Evolutionary conservation across 305 asterid genomes (phyloP).

Genomic region (Nicotiana rustica): DNA sequence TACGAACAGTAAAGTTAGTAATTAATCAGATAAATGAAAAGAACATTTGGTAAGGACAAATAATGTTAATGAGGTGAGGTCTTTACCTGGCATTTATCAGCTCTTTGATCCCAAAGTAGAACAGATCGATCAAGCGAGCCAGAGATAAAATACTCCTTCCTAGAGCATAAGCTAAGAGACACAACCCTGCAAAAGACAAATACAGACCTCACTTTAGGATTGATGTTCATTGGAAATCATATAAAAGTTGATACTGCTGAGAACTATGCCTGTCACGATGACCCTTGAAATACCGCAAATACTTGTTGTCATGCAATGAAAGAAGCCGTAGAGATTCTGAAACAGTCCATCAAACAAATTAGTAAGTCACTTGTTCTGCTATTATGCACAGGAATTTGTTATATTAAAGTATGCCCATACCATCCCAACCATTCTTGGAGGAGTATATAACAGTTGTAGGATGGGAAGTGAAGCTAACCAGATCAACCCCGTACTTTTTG

Average conservation of each 20-base stretch:
- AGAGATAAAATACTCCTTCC: constrained; percentile 87
- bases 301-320: constrained; percentile 93
- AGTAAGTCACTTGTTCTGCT: constrained; percentile 18
- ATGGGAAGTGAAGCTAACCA: constrained; percentile 96
- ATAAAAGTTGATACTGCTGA: constrained; percentile 15
- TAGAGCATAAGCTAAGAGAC: constrained; percentile 85
- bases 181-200: constrained; percentile 73
- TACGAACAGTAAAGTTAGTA: constrained; percentile 42
- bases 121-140: constrained; percentile 94
- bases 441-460: constrained; percentile 97
- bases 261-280: constrained; percentile 90
- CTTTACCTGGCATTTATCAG: constrained; percentile 95
- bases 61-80: constrained; percentile 18
- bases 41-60: constrained; percentile 37
- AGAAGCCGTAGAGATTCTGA: constrained; percentile 98
- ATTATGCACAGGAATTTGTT: background rate
- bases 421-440: constrained; percentile 99
- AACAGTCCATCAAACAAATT: constrained; percentile 39
- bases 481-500: constrained; percentile 95
- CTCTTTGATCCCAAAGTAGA: constrained; percentile 98
- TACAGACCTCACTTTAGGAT: constrained; percentile 20
- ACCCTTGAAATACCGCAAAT: constrained; percentile 97
- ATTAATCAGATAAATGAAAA: constrained; percentile 38
- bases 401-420: constrained; percentile 50
- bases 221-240: background rate